Evolutionary conservation across 495 filamentous ascomycete genomes (phyloP).

Genomic region (Podospora fimiseda): DNA sequence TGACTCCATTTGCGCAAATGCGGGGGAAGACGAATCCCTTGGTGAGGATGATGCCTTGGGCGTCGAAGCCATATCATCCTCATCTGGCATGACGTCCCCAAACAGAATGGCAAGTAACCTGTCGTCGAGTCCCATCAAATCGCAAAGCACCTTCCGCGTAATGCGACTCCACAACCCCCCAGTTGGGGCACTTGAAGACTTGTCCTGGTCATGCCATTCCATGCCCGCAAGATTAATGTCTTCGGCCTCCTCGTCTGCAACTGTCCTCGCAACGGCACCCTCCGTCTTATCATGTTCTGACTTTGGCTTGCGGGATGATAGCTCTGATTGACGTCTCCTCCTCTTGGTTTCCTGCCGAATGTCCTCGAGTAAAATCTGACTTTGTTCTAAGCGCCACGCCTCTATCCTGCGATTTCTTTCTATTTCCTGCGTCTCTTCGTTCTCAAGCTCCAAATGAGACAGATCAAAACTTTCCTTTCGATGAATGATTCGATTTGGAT

Average conservation of each 20-base stretch:
- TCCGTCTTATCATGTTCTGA: slow-evolving; percentile 14
- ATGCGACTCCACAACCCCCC: slow-evolving; percentile 76
- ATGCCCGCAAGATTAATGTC: slow-evolving; percentile 23
- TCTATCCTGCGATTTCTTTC: slow-evolving; percentile 81
- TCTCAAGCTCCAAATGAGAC: slow-evolving; percentile 47
- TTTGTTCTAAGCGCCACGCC: slow-evolving; percentile 88
- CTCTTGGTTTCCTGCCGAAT: slow-evolving; percentile 79
- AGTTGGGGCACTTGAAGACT: slow-evolving; percentile 25
- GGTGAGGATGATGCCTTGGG: slow-evolving; percentile 29
- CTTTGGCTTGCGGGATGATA: slow-evolving; percentile 10
- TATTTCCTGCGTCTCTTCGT: slow-evolving; percentile 50
- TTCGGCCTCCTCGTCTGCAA: slow-evolving; percentile 28
- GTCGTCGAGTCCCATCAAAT: slow-evolving; percentile 89
- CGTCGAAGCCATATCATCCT: slow-evolving; percentile 41
- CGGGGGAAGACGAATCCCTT: slow-evolving; percentile 18
- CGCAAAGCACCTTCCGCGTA: slow-evolving; percentile 77
- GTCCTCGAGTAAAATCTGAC: slow-evolving; percentile 72
- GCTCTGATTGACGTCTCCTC: slow-evolving; percentile 37
- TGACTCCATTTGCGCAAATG: slow-evolving; percentile 23
- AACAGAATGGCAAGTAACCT: slow-evolving; percentile 76
- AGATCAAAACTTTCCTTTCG: slow-evolving; percentile 57
- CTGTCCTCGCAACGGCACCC: slow-evolving; percentile 16
- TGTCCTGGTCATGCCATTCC: slow-evolving; percentile 40
- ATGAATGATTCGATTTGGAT: slow-evolving; percentile 63
- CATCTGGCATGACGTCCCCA: slow-evolving; percentile 69